Conservation (phyloP, 1,284 basidiomycete species). For the Pisolithus thermaeus region DNA sequence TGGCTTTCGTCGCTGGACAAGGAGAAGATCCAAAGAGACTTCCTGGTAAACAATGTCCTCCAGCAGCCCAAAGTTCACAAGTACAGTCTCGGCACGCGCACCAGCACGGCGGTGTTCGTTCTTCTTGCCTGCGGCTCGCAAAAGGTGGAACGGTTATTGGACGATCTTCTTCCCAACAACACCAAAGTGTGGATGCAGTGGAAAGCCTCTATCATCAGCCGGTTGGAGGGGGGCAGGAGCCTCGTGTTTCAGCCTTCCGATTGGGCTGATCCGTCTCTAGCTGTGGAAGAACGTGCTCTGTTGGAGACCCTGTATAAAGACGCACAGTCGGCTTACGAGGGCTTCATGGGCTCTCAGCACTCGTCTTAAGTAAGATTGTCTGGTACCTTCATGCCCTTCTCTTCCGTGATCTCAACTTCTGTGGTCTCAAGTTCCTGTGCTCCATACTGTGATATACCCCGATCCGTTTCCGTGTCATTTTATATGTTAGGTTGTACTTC, state of each 20-base stretch:
- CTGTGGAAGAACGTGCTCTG: not conserved
- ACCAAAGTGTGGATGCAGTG: slow-evolving; percentile 19
- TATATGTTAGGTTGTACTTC: not conserved
- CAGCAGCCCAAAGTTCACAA: slow-evolving; percentile 7
- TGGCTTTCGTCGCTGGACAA: slow-evolving; percentile 22
- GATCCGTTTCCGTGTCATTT: not conserved
- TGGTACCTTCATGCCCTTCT: not conserved
- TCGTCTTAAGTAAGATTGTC: not conserved
- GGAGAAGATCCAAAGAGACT: slow-evolving; percentile 19
- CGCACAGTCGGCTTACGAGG: slow-evolving; percentile 1
- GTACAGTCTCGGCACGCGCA: slow-evolving; percentile 9
- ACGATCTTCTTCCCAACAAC: slow-evolving; percentile 14
- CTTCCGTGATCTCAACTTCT: too few species aligned
- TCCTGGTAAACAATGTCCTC: slow-evolving; percentile 13
- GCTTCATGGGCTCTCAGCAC: not conserved
- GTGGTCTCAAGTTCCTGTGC: too few species aligned
- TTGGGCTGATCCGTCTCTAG: not conserved
- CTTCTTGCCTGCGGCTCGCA: not conserved
- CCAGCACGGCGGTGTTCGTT: slow-evolving; percentile 14
- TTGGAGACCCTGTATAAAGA: slow-evolving; percentile 3
- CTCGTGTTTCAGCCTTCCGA: not conserved
- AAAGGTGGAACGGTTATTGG: slow-evolving; percentile 5
- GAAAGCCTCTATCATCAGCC: slow-evolving; percentile 3
- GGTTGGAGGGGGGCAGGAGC: not conserved
- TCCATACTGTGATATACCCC: too few species aligned